phyloP scores from a whole-genome alignment of 164 flowering plant genomes.

The Magnolia kwangsiensis region DNA sequence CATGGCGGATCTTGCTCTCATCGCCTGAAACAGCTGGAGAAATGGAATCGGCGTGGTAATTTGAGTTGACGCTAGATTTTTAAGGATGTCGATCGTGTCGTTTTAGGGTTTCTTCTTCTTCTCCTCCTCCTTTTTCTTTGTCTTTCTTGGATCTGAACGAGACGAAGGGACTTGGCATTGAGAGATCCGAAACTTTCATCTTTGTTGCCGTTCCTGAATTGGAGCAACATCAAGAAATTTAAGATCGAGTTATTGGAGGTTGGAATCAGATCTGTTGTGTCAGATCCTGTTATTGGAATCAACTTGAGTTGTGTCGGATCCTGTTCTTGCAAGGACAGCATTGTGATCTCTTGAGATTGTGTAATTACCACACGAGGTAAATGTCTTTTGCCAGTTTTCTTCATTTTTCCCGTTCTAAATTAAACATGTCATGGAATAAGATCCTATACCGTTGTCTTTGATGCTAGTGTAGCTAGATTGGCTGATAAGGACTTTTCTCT shows the following conservation, averaged over 20 bases:
- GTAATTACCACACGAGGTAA: background rate
- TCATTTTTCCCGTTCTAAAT: background rate
- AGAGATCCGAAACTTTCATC: background rate
- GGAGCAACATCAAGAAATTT: background rate
- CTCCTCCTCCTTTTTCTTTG: slow-evolving; percentile 2
- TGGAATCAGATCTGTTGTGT: background rate
- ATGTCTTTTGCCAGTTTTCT: background rate
- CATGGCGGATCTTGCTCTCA: slow-evolving; percentile 56
- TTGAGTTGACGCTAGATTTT: slow-evolving; percentile 53
- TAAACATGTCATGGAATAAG: background rate
- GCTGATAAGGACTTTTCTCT: too few relatives aligned
- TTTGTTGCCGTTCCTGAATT: background rate
- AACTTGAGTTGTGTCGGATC: background rate
- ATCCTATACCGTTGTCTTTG: too few relatives aligned
- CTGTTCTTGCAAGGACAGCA: background rate
- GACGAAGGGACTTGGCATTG: slow-evolving; percentile 1
- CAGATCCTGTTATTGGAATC: background rate
- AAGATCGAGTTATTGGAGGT: background rate
- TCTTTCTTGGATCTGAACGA: slow-evolving; percentile 7
- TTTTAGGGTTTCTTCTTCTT: slow-evolving; percentile 9
- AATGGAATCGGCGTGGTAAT: slow-evolving; percentile 89
- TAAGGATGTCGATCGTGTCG: background rate
- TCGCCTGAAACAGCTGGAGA: slow-evolving; percentile 79
- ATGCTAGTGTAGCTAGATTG: too few relatives aligned
- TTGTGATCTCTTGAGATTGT: background rate